Base-by-base conservation (phyloP, 768 basidiomycete species). In the Termitomyces sp. region DNA sequence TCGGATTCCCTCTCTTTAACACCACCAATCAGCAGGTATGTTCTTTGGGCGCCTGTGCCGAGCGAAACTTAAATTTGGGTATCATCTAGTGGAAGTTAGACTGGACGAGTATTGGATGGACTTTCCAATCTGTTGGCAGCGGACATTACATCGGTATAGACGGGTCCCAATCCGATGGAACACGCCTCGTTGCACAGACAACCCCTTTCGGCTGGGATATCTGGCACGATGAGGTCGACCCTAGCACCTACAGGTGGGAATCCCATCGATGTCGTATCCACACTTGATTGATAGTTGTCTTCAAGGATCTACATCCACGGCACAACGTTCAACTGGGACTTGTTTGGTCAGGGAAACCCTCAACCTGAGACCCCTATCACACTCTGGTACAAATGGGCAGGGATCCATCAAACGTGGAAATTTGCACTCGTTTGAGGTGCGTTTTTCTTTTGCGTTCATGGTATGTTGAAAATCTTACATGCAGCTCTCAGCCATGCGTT, bases 331-430 rank as follows among this genome's bases (percentile, higher is more conserved):
- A 78, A 76, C 61, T 58, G 80, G 46, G 83, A 84, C 58, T 64
- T 85, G n/a, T 74, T 68, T 30, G 70, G 69, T 41, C 57, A 79
- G 38, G 84, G 83, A 17, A 73, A 73, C 58, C 23, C 75, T 8
- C 66, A 68, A 0, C 74, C 75, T 6, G 80, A 80, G 5, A 79
- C 76, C 0, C 70, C 71, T 0, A 65, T 85, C 23, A 71, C 73
- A 2, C 51, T 83, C 28, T 84, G 83, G 82, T 62, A 61, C 14
- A 70, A 70, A 17, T 82, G 80, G 81, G 66, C 63, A 0, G 80
- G 76, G 3, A 48, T 71, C 19, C 82, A 83, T 61, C 84, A 85
- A 68, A 72, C 77, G 3, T 85, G 84, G 84, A 71, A 60, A 26
- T 73, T 79, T 63, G 68, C 66, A 40, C 62, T 57, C 9, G 56